phyloP scores from a whole-genome alignment of 2,329 filamentous ascomycete species.

The Lachnellula cervina region DNA sequence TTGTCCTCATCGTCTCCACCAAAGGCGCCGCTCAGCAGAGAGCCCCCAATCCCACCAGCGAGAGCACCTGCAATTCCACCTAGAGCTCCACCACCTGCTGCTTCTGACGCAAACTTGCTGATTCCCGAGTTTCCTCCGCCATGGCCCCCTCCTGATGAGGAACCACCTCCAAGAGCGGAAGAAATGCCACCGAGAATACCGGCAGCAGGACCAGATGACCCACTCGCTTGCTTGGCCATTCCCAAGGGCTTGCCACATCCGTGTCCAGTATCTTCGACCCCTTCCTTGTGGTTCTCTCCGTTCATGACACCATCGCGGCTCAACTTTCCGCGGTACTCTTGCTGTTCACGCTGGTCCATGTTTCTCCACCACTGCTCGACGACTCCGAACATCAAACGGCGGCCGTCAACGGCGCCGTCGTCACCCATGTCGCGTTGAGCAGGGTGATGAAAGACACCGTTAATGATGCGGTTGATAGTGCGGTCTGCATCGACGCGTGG shows the following conservation, averaged over 20 bases:
- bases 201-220: slow-evolving; percentile 50
- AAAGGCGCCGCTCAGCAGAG: slow-evolving; percentile 60
- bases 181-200: slow-evolving; percentile 55
- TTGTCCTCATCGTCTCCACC: slow-evolving; percentile 35
- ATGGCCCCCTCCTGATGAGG: slow-evolving; percentile 25
- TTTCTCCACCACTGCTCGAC: slow-evolving; percentile 79
- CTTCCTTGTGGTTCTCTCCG: slow-evolving; percentile 81
- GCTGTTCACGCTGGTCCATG: slow-evolving; percentile 56
- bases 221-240: slow-evolving; percentile 63
- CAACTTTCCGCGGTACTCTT: slow-evolving; percentile 68
- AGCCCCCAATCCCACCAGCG: slow-evolving; percentile 60
- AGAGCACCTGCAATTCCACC: slow-evolving; percentile 67
- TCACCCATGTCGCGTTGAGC: slow-evolving; percentile 66
- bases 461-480: slow-evolving; percentile 70
- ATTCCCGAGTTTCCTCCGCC: slow-evolving; percentile 19
- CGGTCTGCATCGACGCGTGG: slow-evolving; percentile 63
- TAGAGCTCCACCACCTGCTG: slow-evolving; percentile 58
- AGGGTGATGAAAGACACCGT: slow-evolving; percentile 83
- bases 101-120: slow-evolving; percentile 46
- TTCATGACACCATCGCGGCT: slow-evolving; percentile 71
- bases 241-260: slow-evolving; percentile 71
- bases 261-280: slow-evolving; percentile 77
- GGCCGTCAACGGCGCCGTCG: slow-evolving; percentile 68
- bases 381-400: slow-evolving; percentile 70
- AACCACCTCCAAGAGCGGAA: slow-evolving; percentile 37